Evolutionary conservation across 768 basidiomycete species (phyloP).

Genomic region (Dentipellis sp.): DNA sequence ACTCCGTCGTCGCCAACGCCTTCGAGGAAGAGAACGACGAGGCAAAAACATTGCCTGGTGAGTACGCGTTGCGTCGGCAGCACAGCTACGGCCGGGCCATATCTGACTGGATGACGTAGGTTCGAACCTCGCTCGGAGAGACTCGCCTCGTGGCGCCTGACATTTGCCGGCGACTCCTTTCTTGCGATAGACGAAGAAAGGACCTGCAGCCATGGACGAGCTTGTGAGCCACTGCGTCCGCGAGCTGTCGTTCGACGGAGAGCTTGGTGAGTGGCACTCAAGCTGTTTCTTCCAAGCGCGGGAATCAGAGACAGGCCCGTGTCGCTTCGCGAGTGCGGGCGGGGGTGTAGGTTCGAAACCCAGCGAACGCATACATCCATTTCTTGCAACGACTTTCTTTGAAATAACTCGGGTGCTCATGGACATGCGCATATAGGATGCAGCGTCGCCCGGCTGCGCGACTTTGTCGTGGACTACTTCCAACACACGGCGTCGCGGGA

Average conservation of each 20-base stretch:
- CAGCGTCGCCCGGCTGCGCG: conserved; percentile 57
- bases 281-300: not conserved
- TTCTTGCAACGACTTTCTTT: conserved; percentile 7
- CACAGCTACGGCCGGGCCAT: too few species aligned
- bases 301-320: not conserved
- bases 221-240: conserved; percentile 77
- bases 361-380: not conserved
- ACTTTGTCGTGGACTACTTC: conserved; percentile 66
- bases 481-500: conserved; percentile 16
- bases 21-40: too few species aligned
- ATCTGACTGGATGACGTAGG: not conserved
- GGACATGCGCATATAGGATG: conserved; percentile 45
- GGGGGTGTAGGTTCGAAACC: conserved; percentile 12
- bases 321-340: not conserved
- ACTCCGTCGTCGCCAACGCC: too few species aligned
- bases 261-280: conserved; percentile 57
- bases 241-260: conserved; percentile 85
- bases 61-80: not conserved
- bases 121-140: not conserved
- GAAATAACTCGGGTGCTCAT: not conserved
- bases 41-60: not conserved
- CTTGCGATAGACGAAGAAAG: not conserved
- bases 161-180: not conserved
- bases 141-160: too few species aligned
- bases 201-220: conserved; percentile 54